Conservation (phyloP, 441 rosid species). For the Populus hybrid region DNA sequence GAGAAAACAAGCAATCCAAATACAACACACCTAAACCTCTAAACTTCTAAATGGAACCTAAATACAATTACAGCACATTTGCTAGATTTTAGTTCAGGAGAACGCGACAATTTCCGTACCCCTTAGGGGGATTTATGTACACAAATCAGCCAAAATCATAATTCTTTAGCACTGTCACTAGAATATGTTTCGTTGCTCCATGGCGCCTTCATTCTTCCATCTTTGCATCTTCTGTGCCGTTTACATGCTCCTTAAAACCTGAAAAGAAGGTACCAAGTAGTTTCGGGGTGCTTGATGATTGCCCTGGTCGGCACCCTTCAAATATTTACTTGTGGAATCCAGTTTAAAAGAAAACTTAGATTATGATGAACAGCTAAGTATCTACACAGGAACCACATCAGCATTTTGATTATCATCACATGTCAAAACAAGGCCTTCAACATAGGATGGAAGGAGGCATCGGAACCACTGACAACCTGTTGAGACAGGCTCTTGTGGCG, state of each 20-base stretch:
- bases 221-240: conserved; percentile 15
- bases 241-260: conserved; percentile 15
- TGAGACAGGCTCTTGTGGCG: conserved; percentile 67
- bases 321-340: conserved; percentile 25
- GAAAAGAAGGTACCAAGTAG: conserved; percentile 1
- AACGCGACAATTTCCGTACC: conserved; percentile 9
- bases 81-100: neutral
- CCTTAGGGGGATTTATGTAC: conserved; percentile 25
- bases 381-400: conserved; percentile 78
- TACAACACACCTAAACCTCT: neutral
- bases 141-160: conserved; percentile 25
- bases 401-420: conserved; percentile 70
- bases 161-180: conserved; percentile 8
- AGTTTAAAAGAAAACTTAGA: conserved; percentile 16
- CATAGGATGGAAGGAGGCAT: conserved; percentile 71
- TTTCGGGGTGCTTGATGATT: neutral
- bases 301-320: neutral
- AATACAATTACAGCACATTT: neutral
- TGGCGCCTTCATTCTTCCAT: neutral
- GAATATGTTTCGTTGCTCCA: conserved; percentile 1
- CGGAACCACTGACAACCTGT: conserved; percentile 78
- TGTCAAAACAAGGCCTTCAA: conserved; percentile 69
- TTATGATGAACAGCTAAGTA: conserved; percentile 7
- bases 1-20: neutral
- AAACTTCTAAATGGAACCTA: neutral